Base-by-base conservation (phyloP, 1,139 yeast genomes). In the Ashbya aceris region DNA sequence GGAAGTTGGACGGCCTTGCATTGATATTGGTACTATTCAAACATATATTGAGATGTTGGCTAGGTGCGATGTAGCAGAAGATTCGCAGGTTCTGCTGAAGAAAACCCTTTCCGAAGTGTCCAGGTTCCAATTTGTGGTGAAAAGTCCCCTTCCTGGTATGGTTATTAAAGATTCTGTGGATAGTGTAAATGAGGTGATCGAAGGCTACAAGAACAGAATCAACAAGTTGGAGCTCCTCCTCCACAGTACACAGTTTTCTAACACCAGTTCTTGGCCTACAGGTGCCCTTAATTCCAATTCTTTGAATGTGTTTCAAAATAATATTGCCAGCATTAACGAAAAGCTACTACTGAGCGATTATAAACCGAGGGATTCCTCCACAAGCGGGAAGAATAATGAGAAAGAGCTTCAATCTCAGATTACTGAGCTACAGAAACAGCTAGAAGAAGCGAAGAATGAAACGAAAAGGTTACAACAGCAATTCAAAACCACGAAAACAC, bases 231-330 rank as follows among this genome's bases (percentile, higher is more conserved):
- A 83, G 52, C 76, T 73, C 44, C 60, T 81, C 28, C 60, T 83
- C 10, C 87, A 81, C 55, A 85, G 80, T 50, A 78, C 75, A 38
- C 82, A 74, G 48, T 77, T 73, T 53, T 72, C 73, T 40, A 74
- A 76, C 45, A 65, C 77, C 27, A 67, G 70, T n/a, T 70, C 68
- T 33, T 77, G 83, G 83, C 82, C 83, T 1, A 49, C 66, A 8
- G 60, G 58, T 2, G 41, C 58, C 4, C 37, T 58, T 28, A 49
- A 54, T 12, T 40, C 48, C n/a, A 45, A 48, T 4, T 30, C 40
- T 8, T 31, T 36, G 26, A 34, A 42, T 6, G 49, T 46, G 23
- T 50, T 56, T 30, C 53, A 46, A 20, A 43, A 48, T 30, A 49
- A 47, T 32, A 41, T 45, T 7, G 38, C 51, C 1, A 38, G 52